A percentile compares a stretch with the other conserved stretches of the same genome.
These are phyloP conservation scores for Oryza nivara DNA, from an alignment of 176 grass and related monocot genomes.

Conservation along the genomic window DNA sequence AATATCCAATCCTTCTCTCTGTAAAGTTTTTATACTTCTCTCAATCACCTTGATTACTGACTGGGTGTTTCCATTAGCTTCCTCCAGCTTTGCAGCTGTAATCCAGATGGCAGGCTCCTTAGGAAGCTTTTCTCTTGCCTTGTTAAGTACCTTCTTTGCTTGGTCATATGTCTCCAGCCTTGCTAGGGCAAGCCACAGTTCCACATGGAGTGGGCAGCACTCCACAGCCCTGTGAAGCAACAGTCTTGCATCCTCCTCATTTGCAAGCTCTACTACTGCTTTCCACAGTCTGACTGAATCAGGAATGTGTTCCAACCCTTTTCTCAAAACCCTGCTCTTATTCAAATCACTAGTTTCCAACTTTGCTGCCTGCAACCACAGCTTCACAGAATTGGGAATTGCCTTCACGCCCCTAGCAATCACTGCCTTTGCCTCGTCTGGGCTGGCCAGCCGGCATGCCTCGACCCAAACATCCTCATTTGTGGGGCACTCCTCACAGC, in stretches of 20 bases:
- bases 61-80: conserved; percentile 75
- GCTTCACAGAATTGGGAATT: conserved; percentile 89
- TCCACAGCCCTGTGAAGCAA: conserved; percentile 93
- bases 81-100: conserved; percentile 92
- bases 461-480: conserved; percentile 96
- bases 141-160: conserved; percentile 91
- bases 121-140: conserved; percentile 75
- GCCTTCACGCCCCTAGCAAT: conserved; percentile 90
- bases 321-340: conserved; percentile 77
- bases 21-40: conserved; percentile 83
- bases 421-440: conserved; percentile 85
- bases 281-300: conserved; percentile 95
- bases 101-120: conserved; percentile 98
- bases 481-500: conserved; percentile 92
- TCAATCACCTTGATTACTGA: conserved; percentile 88
- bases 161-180: conserved; percentile 95
- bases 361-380: conserved; percentile 87
- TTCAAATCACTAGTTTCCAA: conserved; percentile 69
- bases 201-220: conserved; percentile 84
- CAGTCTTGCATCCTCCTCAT: conserved; percentile 83
- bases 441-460: conserved; percentile 84
- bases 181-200: conserved; percentile 93
- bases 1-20: conserved; percentile 79
- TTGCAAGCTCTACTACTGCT: conserved; percentile 83
- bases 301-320: conserved; percentile 86